Percentiles rank a stretch among this genome's conserved stretches.
Conservation (phyloP, 2,329 filamentous ascomycete species). For the Mariannaea elegans region DNA sequence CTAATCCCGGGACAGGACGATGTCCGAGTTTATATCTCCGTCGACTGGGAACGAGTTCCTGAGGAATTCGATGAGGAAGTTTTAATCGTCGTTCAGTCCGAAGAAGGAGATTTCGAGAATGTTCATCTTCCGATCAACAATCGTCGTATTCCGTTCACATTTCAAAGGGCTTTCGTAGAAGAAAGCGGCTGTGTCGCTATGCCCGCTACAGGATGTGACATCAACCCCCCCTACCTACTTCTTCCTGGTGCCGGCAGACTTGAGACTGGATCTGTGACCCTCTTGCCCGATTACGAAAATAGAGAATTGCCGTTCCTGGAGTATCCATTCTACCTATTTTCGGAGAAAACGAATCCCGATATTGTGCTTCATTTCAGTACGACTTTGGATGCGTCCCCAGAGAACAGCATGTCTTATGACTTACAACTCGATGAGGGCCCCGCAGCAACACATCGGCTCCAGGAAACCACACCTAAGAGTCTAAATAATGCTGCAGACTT, state of each 20-base stretch:
- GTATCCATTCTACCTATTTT: conserved; percentile 29
- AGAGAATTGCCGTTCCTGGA: neutral
- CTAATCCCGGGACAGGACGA: conserved; percentile 50
- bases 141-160: conserved; percentile 57
- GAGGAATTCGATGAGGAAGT: conserved; percentile 37
- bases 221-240: conserved; percentile 7
- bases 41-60: conserved; percentile 51
- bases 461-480: conserved; percentile 22
- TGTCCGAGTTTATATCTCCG: conserved; percentile 22
- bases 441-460: neutral
- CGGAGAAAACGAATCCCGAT: neutral
- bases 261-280: conserved; percentile 19
- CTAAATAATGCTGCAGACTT: conserved; percentile 23
- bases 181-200: conserved; percentile 57
- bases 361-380: conserved; percentile 26
- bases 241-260: conserved; percentile 29
- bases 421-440: neutral
- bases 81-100: conserved; percentile 44
- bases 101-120: conserved; percentile 49
- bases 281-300: neutral
- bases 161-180: conserved; percentile 68
- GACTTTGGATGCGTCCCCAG: conserved; percentile 19
- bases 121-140: conserved; percentile 65
- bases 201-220: conserved; percentile 7
- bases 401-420: conserved; percentile 24